Percentiles rank a stretch among this genome's conserved stretches.
Conservation (phyloP, 2,329 filamentous ascomycete species). For the Phaeomoniella chlamydospora region DNA sequence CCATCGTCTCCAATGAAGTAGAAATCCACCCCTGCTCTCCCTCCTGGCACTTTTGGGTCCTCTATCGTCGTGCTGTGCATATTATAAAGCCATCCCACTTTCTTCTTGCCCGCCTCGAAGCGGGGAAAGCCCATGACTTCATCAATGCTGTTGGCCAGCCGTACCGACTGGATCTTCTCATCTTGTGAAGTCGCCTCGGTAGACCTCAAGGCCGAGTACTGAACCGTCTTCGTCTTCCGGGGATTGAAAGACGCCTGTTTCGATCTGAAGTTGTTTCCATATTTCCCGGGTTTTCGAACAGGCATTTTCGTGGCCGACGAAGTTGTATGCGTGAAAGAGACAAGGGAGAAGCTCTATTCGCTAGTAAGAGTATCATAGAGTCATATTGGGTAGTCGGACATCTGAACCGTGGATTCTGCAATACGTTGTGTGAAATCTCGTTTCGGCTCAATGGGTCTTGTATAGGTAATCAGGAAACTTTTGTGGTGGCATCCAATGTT, state of each 20-base stretch:
- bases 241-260: slow-evolving; percentile 27
- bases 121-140: slow-evolving; percentile 88
- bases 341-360: too few species aligned
- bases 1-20: slow-evolving; percentile 91
- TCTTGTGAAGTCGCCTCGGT: slow-evolving; percentile 80
- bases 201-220: slow-evolving; percentile 56
- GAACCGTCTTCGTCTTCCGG: slow-evolving; percentile 59
- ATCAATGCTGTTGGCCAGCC: slow-evolving; percentile 77
- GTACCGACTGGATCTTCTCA: slow-evolving; percentile 78
- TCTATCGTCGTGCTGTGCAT: slow-evolving; percentile 79
- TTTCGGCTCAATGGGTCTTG: too few species aligned
- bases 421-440: too few species aligned
- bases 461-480: too few species aligned
- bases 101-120: slow-evolving; percentile 76
- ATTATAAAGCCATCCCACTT: slow-evolving; percentile 87
- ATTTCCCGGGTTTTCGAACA: slow-evolving; percentile 42
- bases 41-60: slow-evolving; percentile 70
- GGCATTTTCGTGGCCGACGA: slow-evolving; percentile 25
- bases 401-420: too few species aligned
- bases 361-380: too few species aligned
- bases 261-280: slow-evolving; percentile 44
- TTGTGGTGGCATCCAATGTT: too few species aligned
- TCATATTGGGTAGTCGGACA: too few species aligned
- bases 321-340: too few species aligned
- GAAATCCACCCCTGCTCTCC: slow-evolving; percentile 82